Evolutionary conservation across 176 grass and related monocot species (phyloP), one percentile per base, ranked within the genome.

Genomic region (Phoenix roebelenii): DNA sequence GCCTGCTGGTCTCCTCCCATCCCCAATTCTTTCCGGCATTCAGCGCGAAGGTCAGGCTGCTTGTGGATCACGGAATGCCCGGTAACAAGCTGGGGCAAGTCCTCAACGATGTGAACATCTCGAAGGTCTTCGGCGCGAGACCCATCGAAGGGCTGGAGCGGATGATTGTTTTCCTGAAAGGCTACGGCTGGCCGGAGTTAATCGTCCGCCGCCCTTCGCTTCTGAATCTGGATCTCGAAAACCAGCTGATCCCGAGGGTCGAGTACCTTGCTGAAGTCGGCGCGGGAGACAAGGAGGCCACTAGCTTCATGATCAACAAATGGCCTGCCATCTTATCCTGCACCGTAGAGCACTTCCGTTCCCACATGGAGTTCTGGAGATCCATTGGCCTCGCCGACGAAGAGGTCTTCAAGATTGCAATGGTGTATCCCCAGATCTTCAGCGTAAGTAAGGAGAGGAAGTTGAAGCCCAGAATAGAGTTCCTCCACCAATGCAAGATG

Each of bases 371-470:
- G 50, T 72, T 72, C 50, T 72, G 70, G 70, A 52, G 26, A 62
- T 61, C 70, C 4, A 19, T 72, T 5, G 70, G 70, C 5, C 70
- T 72, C 19, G n/a, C 70, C 0, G 50, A 62, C 19, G 51, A 44
- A 39, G 50, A 72, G 51, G 25, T 72, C 7, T 72, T 72, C 28
- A 63, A 63, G 70, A 63, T 72, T 18, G 70, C 70, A 14, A 3
- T 35, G 4, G 59, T 72, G n/a, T 55, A 72, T 25, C 70, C 70
- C 5, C 61, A 72, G 50, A 20, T 72, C 18, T 72, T 72, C 70
- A 72, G 70, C 48, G 57, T 63, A n/a, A 54, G 70, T 58, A 63
- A 29, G 25, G 70, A 72, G 49, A 61, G 44, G 50, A 72, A 72
- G 44, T 50, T 72, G 25, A 30, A 53, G 49, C 70, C 70, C 10